A percentile compares a stretch with the other conserved stretches of the same genome.
Evolutionary conservation across 257 asterid species (phyloP).

Genomic region (Capsicum rhomboideum): DNA sequence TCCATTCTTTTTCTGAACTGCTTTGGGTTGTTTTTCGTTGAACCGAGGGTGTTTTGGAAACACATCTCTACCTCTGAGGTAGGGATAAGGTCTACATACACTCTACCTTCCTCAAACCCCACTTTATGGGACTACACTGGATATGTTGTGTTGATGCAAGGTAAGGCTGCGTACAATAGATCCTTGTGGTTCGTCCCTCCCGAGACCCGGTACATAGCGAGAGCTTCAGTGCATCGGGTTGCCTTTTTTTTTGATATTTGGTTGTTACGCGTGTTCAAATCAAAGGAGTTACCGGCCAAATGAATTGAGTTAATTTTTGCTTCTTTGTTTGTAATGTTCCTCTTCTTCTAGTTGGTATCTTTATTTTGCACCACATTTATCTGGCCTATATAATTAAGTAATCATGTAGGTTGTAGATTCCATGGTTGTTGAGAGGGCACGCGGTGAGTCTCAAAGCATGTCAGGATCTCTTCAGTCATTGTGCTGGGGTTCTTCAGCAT

Average conservation of each 20-base stretch:
- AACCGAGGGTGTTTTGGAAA: no score
- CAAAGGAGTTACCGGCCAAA: background rate
- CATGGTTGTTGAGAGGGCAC: constrained; percentile 98
- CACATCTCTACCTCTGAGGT: no score
- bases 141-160: no score
- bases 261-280: background rate
- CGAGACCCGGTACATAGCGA: no score
- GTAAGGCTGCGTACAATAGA: no score
- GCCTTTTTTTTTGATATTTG: background rate
- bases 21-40: no score
- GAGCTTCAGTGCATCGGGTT: no score
- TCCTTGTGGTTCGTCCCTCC: no score
- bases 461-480: constrained; percentile 97
- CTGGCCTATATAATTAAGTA: constrained; percentile 15
- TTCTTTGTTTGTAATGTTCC: background rate
- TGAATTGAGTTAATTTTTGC: background rate
- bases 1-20: no score
- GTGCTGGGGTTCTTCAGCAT: constrained; percentile 99
- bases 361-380: background rate
- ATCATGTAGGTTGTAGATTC: constrained; percentile 87
- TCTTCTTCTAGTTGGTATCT: background rate
- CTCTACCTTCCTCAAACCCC: no score
- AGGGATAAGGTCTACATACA: no score
- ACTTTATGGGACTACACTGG: no score
- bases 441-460: constrained; percentile 97